These are phyloP conservation scores for Cadophora luteo-olivacea DNA, from an alignment of 2,329 filamentous ascomycete genomes.

Conservation along the genomic window DNA sequence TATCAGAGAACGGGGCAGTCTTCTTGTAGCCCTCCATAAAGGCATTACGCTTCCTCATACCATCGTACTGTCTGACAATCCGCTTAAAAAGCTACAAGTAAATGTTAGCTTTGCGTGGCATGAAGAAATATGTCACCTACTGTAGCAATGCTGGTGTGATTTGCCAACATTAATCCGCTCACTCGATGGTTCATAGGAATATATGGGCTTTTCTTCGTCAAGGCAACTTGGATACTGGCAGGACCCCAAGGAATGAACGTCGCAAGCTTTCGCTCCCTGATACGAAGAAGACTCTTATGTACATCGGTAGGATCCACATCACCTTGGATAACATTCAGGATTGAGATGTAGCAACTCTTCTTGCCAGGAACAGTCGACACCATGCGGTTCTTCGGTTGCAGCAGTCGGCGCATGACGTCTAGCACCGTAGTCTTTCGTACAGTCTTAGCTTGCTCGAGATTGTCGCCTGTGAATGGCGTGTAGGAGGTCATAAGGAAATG, in stretches of 20 bases:
- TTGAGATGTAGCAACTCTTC: conserved; percentile 98
- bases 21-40: conserved; percentile 98
- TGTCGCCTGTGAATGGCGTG: conserved; percentile 95
- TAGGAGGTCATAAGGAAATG: conserved; percentile 99
- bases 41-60: conserved; percentile 93
- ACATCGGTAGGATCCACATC: conserved; percentile 98
- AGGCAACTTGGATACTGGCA: conserved; percentile 93
- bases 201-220: conserved; percentile 97
- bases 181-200: conserved; percentile 93
- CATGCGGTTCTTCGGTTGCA: conserved; percentile 99
- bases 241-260: conserved; percentile 99
- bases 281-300: conserved; percentile 95
- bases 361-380: conserved; percentile 94
- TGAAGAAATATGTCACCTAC: conserved; percentile 50
- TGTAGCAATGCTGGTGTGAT: conserved; percentile 96
- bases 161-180: conserved; percentile 95
- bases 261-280: conserved; percentile 90
- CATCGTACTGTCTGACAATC: conserved; percentile 90
- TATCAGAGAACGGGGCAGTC: conserved; percentile 90
- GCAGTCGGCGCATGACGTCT: conserved; percentile 92
- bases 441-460: conserved; percentile 95
- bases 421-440: conserved; percentile 97
- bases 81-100: conserved; percentile 79
- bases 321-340: conserved; percentile 98
- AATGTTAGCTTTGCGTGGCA: conserved; percentile 20